These are phyloP conservation scores for Andrographis paniculata DNA, from an alignment of 305 asterid species.

Conservation along the genomic window DNA sequence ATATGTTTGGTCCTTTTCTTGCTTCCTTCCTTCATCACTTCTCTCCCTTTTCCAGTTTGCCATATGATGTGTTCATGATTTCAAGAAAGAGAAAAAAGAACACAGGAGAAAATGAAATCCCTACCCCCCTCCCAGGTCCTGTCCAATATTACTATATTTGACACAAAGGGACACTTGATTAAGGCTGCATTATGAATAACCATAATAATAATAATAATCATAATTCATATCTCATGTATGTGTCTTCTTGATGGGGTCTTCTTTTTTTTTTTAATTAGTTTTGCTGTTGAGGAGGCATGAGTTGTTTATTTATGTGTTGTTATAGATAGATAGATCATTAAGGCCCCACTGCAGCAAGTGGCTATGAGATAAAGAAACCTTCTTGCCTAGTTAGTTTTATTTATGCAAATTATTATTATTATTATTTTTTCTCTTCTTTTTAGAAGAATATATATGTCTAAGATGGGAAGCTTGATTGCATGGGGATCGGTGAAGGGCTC, in stretches of 20 bases:
- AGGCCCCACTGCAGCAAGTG: conserved; percentile 27
- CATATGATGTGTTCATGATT: conserved; percentile 29
- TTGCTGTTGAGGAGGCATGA: conserved; percentile 11
- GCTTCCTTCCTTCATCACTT: no score
- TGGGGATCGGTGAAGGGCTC: conserved; percentile 31
- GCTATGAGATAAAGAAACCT: not conserved
- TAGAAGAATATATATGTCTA: conserved; percentile 18
- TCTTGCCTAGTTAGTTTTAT: no score
- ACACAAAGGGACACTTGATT: conserved; percentile 13
- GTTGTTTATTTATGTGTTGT: conserved; percentile 10
- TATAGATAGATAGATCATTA: conserved; percentile 7
- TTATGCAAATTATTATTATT: not conserved
- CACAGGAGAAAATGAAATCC: no score
- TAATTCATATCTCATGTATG: no score
- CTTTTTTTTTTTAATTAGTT: conserved; percentile 7
- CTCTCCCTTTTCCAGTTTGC: conserved; percentile 25
- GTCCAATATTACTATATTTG: conserved; percentile 15
- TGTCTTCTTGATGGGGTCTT: conserved; percentile 5
- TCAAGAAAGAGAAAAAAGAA: conserved; percentile 2
- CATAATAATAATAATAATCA: no score
- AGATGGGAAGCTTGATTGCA: conserved; percentile 25
- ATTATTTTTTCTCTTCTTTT: conserved; percentile 27
- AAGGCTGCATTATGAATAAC: no score
- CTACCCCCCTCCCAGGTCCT: conserved; percentile 12
- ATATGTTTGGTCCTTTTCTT: conserved; percentile 22